A percentile compares a stretch with the other conserved stretches of the same genome.
These are phyloP conservation scores for Penicillium sp. DNA, from an alignment of 2,329 filamentous ascomycete genomes.

Conservation along the genomic window DNA sequence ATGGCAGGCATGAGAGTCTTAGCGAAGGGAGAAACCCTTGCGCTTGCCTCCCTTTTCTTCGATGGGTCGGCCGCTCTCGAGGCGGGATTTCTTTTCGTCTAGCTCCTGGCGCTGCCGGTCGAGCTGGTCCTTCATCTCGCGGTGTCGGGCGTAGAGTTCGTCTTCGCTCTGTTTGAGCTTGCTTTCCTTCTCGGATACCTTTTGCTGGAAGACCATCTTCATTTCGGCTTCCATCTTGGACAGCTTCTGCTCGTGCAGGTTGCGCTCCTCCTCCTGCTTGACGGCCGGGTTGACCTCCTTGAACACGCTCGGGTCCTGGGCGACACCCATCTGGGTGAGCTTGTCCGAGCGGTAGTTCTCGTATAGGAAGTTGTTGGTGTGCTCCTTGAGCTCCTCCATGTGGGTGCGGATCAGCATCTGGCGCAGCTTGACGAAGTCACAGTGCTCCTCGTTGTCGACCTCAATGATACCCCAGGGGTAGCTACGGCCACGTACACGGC, in stretches of 20 bases:
- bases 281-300: slow-evolving; percentile 99
- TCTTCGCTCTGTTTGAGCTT: slow-evolving; percentile 99
- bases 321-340: slow-evolving; percentile 96
- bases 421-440: slow-evolving; percentile 98
- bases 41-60: slow-evolving; percentile 93
- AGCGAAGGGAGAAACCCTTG: slow-evolving; percentile 99
- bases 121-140: slow-evolving; percentile 99
- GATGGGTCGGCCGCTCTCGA: slow-evolving; percentile 92
- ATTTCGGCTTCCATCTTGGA: slow-evolving; percentile 99
- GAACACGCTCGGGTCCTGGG: slow-evolving; percentile 98
- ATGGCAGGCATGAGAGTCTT: slow-evolving; percentile 43
- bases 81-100: slow-evolving; percentile 95
- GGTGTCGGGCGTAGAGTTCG: slow-evolving; percentile 94
- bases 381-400: slow-evolving; percentile 99
- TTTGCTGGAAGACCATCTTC: slow-evolving; percentile 99
- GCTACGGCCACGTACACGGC: slow-evolving; percentile 90
- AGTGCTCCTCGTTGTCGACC: slow-evolving; percentile 99
- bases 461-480: slow-evolving; percentile 99
- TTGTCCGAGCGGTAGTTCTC: slow-evolving; percentile 99
- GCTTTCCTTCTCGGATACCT: slow-evolving; percentile 99
- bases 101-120: slow-evolving; percentile 92
- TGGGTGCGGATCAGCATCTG: slow-evolving; percentile 99
- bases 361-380: slow-evolving; percentile 98
- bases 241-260: slow-evolving; percentile 98
- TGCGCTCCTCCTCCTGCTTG: slow-evolving; percentile 99